A percentile compares a stretch with the other conserved stretches of the same genome.
These are phyloP conservation scores for Cryphonectria parasitica DNA, from an alignment of 2,329 filamentous ascomycete genomes.

Conservation along the genomic window DNA sequence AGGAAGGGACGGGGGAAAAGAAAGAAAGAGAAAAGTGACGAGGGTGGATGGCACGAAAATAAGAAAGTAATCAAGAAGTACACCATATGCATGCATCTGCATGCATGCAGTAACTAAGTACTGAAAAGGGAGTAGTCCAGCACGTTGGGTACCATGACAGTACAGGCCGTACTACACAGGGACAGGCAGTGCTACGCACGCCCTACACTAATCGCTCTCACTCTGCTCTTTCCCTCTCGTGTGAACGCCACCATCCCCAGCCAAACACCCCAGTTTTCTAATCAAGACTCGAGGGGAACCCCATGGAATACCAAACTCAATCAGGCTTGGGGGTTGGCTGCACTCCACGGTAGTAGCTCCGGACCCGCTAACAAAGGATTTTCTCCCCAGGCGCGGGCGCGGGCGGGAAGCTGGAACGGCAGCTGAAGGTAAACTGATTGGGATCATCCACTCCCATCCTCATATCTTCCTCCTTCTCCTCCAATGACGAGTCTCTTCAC, in stretches of 20 bases:
- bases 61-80: not conserved
- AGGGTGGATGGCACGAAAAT: not conserved
- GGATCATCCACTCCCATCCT: too few species aligned
- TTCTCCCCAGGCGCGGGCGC: too few species aligned
- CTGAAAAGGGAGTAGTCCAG: too few species aligned
- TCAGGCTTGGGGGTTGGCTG: not conserved
- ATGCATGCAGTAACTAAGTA: not conserved
- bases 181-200: not conserved
- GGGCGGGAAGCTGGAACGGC: not conserved
- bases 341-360: not conserved
- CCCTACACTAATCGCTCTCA: not conserved
- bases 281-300: not conserved
- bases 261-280: too few species aligned
- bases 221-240: not conserved
- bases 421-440: not conserved
- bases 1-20: not conserved
- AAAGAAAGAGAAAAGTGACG: not conserved
- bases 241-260: too few species aligned
- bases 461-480: not conserved
- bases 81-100: not conserved
- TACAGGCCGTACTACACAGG: too few species aligned
- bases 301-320: not conserved
- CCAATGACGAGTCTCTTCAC: not conserved
- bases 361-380: slow-evolving; percentile 1
- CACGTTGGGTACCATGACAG: not conserved